Conservation (phyloP, 2,329 filamentous ascomycete species). For the Xylaria sp. region DNA sequence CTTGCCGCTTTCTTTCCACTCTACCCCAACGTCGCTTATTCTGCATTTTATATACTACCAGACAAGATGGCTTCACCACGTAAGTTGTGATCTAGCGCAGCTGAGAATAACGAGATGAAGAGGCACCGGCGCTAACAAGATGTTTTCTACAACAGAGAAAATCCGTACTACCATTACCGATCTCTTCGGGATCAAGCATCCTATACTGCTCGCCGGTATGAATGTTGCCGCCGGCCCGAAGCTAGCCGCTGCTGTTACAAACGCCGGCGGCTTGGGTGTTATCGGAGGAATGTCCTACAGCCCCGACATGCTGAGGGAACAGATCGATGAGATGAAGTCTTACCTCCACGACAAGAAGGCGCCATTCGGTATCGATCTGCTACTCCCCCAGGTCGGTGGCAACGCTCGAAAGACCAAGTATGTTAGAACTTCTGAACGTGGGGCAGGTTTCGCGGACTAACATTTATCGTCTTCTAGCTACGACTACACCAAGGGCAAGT, state of each 20-base stretch:
- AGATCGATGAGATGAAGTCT: conserved; percentile 93
- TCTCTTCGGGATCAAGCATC: conserved; percentile 98
- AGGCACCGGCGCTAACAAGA: conserved; percentile 35
- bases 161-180: conserved; percentile 93
- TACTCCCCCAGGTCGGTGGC: conserved; percentile 94
- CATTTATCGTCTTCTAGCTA: conserved; percentile 69
- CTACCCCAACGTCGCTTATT: not conserved
- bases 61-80: conserved; percentile 51
- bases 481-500: conserved; percentile 99
- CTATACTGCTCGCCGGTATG: conserved; percentile 95
- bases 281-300: conserved; percentile 97
- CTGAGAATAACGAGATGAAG: conserved; percentile 16
- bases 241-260: conserved; percentile 95
- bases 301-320: conserved; percentile 94
- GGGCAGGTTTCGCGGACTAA: conserved; percentile 36
- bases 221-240: conserved; percentile 97
- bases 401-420: conserved; percentile 93
- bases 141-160: conserved; percentile 68
- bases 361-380: conserved; percentile 92
- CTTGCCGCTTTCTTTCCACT: conserved; percentile 6
- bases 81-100: conserved; percentile 37
- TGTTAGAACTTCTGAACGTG: conserved; percentile 39
- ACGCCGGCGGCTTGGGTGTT: conserved; percentile 95
- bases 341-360: conserved; percentile 89
- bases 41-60: conserved; percentile 1